Evolutionary conservation across 1,284 basidiomycete species (phyloP), one percentile per base, ranked within the genome.

Genomic region (Apiotrichum sp.): DNA sequence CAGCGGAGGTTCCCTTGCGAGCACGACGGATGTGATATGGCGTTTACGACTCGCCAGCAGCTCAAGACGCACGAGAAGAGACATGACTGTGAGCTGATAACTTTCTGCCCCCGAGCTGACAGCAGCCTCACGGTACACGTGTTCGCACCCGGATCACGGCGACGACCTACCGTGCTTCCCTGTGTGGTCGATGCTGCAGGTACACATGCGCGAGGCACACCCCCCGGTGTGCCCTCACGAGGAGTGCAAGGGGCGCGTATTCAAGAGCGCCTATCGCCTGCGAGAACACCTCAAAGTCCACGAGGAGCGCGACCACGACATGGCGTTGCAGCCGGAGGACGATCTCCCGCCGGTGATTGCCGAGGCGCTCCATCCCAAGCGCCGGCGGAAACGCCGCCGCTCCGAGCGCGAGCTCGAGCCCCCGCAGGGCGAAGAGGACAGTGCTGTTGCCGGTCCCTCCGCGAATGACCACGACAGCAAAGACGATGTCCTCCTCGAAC

Each of bases 131-230:
- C 29, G 92, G 14, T 96, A 96, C 71, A 84, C 84, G 1, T 96
- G 92, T 66, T 79, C 84, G 11, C 84, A 92, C 66, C 65, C 76
- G 0, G 65, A 72, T 4, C 91, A 88, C 74, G 70, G 83, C 7
- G 68, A 69, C 2, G 62, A 66, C 0, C 58, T 80, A 0, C 76
- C 77, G 31, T 86, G 82, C 61, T 93, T 87, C 73, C 69, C 82
- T 3, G 93, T 84, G 4, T 97, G 92, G 92, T 84, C 88, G 0
- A 81, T 84, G 3, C 80, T 97, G 6, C 91, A 90, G 70, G 78
- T 82, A 9, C 93, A 96, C 72, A 84, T 85, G 49, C 86, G 87
- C 47, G 80, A 77, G 1, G 81, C 69, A 0, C 93, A 97, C 69
- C 91, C 88, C 0, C 89, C 92, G 1, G 83, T 78, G 1, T 97